Conservation (phyloP, 495 filamentous ascomycete species). For the Pseudoneurospora amorphoporcata region DNA sequence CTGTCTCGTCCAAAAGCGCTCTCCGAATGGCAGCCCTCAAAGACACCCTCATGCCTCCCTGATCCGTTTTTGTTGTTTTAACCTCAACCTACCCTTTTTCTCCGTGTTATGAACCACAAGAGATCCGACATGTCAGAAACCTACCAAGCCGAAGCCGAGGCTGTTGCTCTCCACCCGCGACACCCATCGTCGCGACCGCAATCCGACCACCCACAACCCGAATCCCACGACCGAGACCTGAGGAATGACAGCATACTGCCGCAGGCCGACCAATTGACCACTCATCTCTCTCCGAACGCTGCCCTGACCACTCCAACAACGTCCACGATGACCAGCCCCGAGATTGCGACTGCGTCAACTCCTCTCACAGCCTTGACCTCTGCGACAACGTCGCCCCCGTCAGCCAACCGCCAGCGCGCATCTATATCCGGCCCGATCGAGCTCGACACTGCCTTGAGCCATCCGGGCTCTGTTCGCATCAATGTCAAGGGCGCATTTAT, state of each 20-base stretch:
- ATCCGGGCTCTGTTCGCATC: slow-evolving; percentile 80
- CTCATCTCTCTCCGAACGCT: not conserved
- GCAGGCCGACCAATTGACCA: not conserved
- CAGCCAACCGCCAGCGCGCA: slow-evolving; percentile 10
- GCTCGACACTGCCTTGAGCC: slow-evolving; percentile 66
- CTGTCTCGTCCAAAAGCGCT: slow-evolving; percentile 6
- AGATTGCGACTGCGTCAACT: not conserved
- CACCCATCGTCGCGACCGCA: not conserved
- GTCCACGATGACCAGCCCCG: not conserved
- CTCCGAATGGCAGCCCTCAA: slow-evolving; percentile 16
- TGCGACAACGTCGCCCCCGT: not conserved
- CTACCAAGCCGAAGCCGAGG: slow-evolving; percentile 19
- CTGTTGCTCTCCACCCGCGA: not conserved
- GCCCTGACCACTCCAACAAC: not conserved
- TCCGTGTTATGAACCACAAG: not conserved
- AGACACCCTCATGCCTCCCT: slow-evolving; percentile 14
- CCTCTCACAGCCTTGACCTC: not conserved
- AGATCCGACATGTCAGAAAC: slow-evolving; percentile 12
- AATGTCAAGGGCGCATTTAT: slow-evolving; percentile 96
- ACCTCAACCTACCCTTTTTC: not conserved
- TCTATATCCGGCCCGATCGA: slow-evolving; percentile 21
- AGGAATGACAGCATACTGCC: not conserved
- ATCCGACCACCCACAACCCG: not conserved
- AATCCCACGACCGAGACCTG: not conserved
- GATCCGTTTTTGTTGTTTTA: slow-evolving; percentile 3